These are phyloP conservation scores for Arthrobotrys iridis DNA, from an alignment of 2,329 filamentous ascomycete genomes.

Conservation along the genomic window DNA sequence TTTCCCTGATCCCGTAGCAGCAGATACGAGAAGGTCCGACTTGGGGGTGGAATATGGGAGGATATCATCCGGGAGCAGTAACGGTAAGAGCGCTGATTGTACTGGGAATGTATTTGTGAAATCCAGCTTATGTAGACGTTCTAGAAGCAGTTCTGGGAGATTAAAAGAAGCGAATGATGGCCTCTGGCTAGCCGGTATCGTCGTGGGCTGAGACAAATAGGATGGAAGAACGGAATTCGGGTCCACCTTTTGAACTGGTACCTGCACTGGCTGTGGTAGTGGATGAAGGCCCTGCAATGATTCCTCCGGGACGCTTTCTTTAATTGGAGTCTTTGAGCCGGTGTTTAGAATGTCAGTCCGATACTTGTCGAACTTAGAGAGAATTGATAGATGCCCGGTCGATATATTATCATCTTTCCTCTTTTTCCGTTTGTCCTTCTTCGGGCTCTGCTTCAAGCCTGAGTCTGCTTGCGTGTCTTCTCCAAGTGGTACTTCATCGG, in stretches of 20 bases:
- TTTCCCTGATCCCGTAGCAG: constrained; percentile 94
- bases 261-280: constrained; percentile 56
- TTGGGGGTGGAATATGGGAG: constrained; percentile 61
- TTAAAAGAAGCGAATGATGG: constrained; percentile 55
- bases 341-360: constrained; percentile 17
- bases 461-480: background rate
- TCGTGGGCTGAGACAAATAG: constrained; percentile 56
- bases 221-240: constrained; percentile 55
- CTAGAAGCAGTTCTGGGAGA: constrained; percentile 52
- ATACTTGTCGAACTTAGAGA: constrained; percentile 53
- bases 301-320: constrained; percentile 2
- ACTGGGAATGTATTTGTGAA: constrained; percentile 79
- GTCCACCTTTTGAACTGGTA: constrained; percentile 47
- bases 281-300: constrained; percentile 56
- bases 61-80: constrained; percentile 69
- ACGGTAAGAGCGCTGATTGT: constrained; percentile 80
- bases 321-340: background rate
- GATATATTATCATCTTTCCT: constrained; percentile 16
- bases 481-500: background rate
- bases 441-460: background rate
- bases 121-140: constrained; percentile 71
- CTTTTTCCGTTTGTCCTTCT: constrained; percentile 15
- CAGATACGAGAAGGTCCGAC: constrained; percentile 87
- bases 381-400: constrained; percentile 47
- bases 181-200: constrained; percentile 53